Evolutionary conservation across 2,329 filamentous ascomycete genomes (phyloP), one percentile per base, ranked within the genome.

Genomic region (Hypoxylon sp.): DNA sequence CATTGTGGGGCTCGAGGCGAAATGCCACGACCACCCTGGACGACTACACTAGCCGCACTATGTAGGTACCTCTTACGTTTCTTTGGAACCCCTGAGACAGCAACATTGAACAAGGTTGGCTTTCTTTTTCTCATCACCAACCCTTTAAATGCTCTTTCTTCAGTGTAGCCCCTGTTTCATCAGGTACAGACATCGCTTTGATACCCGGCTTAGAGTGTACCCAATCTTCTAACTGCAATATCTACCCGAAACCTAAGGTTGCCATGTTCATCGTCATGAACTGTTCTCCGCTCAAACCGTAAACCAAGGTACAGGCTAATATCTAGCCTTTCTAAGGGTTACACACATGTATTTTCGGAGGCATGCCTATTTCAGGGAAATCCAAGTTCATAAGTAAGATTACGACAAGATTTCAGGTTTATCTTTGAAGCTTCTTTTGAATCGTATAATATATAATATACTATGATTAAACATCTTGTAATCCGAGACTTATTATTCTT

Each of bases 1-100:
- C 20, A 30, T 16, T 18, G 54, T 64, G 65, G 63, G 58, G 33
- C 63, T 33, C 18, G 16, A 16, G 22, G 40, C 61, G 22, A 36
- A 30, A 52, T 54, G 63, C 65, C 65, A 65, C 65, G 45, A 68
- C 50, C 7, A 54, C n/a, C n/a, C n/a, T n/a, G n/a, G n/a, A n/a
- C n/a, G n/a, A n/a, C n/a, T n/a, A n/a, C n/a, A n/a, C 18, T 56
- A 26, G 28, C 45, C 59, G n/a, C 59, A 49, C 32, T 51, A 40
- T 48, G 22, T 61, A 46, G 8, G 12, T 42, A n/a, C n/a, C n/a
- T 40, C 26, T 14, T 46, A 61, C 20, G 18, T 20, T 61, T 61
- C n/a, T 42, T 33, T 28, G 11, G n/a, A 50, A 49, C 48, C 49
- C 49, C 48, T 64, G 42, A 48, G 24, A 50, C 46, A 57, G 0